Evolutionary conservation across 2,329 filamentous ascomycete species (phyloP), one percentile per base, ranked within the genome.

Genomic region (Tolypocladium inflatum): DNA sequence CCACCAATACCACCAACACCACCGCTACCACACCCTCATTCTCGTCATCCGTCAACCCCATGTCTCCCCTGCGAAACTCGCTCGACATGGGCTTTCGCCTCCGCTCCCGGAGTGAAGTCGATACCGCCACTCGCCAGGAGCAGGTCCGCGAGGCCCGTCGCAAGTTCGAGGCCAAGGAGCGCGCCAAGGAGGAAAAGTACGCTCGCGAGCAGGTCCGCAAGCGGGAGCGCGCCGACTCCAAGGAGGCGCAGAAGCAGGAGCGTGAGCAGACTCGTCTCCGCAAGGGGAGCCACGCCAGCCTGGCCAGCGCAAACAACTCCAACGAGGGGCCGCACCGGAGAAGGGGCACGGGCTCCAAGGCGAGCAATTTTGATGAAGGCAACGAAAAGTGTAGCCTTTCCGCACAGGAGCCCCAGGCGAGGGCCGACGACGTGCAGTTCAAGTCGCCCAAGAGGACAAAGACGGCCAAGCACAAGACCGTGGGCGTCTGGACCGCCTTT

Each of bases 91-190:
- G 77, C 30, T 85, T 86, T 62, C 83, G 84, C 55, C 71, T 86
- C 6, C 82, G 84, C 61, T 81, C 80, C 54, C 80, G 81, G 60
- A 84, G 82, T 45, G 83, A 86, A 62, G 72, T 85, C 19, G 81
- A 85, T 65, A 78, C 80, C 7, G 76, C 73, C 15, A 75, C 76
- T 1, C 80, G 81, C 35, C 74, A 78, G 55, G 82, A 85, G 60
- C 80, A 83, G 48, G 80, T 87, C 39, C 78, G 81, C 51, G 79
- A 81, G 64, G 84, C 83, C 4, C 82, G 84, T 56, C 81, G 81
- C 64, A 84, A 82, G 65, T 87, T 86, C 61, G 78, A 85, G 66
- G 80, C 84, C 66, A 83, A 81, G 66, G 83, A 87, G 68, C 76
- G 76, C 19, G 74, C 74, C 56, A 86, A 87, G 70, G 80, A 85